Evolutionary conservation across 352 stramenopile genomes (phyloP).

Genomic region (Plasmopara halstedii): DNA sequence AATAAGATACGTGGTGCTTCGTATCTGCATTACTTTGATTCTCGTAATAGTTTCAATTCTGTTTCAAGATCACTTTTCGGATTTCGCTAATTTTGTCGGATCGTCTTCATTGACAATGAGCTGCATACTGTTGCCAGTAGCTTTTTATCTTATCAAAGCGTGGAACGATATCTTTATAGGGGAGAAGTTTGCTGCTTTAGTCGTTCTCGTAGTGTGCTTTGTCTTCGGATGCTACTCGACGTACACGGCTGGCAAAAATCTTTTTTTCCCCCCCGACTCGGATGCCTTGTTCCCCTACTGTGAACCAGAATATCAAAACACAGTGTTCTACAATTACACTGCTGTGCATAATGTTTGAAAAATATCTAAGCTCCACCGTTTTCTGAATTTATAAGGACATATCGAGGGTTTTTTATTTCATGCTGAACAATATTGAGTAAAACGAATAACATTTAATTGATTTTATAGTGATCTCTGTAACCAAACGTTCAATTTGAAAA

Average conservation of each 20-base stretch:
- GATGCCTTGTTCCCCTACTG: conserved; percentile 31
- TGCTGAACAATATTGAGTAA: too few relatives aligned
- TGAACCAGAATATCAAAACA: conserved; percentile 18
- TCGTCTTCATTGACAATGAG: conserved; percentile 33
- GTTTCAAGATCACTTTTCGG: conserved; percentile 38
- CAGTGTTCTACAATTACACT: conserved; percentile 38
- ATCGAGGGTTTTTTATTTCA: too few relatives aligned
- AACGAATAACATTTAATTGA: too few relatives aligned
- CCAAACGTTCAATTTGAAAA: too few relatives aligned
- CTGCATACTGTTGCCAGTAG: conserved; percentile 29
- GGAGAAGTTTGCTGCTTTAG: conserved; percentile 16
- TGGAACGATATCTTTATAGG: conserved; percentile 9
- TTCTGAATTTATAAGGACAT: too few relatives aligned
- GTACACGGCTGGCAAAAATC: conserved; percentile 33
- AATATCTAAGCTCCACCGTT: too few relatives aligned
- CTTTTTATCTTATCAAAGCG: conserved; percentile 34
- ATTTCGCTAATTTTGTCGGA: conserved; percentile 41
- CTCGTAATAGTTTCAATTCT: conserved; percentile 32
- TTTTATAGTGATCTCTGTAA: too few relatives aligned
- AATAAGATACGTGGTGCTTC: conserved; percentile 33
- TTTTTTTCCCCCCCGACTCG: conserved; percentile 27
- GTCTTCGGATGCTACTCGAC: conserved; percentile 39
- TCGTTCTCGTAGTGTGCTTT: conserved; percentile 25
- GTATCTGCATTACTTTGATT: conserved; percentile 35
- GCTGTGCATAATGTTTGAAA: background rate